These are phyloP conservation scores for Rhynchosporium agropyri DNA, from an alignment of 2,329 filamentous ascomycete species.

Conservation along the genomic window DNA sequence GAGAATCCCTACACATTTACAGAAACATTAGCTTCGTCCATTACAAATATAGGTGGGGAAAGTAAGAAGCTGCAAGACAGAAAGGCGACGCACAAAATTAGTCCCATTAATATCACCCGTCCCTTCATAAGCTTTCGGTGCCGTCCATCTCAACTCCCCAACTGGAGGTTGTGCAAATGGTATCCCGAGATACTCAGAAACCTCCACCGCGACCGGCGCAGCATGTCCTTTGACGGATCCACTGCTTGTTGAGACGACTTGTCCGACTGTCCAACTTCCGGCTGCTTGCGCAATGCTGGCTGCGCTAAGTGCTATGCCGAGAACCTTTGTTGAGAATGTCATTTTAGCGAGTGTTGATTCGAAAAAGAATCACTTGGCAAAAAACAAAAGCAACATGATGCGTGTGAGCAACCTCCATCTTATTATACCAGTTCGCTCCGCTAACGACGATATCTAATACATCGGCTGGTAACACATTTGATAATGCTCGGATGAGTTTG, in stretches of 20 bases:
- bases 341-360: neutral
- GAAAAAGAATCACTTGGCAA: too few species aligned
- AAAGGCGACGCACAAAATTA: slow-evolving; percentile 11
- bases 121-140: slow-evolving; percentile 18
- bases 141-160: slow-evolving; percentile 15
- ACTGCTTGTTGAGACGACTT: slow-evolving; percentile 36
- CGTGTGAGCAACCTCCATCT: neutral
- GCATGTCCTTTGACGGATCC: slow-evolving; percentile 18
- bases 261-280: slow-evolving; percentile 37
- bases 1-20: slow-evolving; percentile 14
- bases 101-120: slow-evolving; percentile 21
- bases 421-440: neutral
- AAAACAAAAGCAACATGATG: neutral
- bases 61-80: too few species aligned
- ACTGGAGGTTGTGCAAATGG: slow-evolving; percentile 17
- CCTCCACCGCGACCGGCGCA: slow-evolving; percentile 4
- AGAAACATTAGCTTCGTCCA: neutral
- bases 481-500: neutral
- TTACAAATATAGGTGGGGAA: too few species aligned
- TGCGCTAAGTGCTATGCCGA: neutral
- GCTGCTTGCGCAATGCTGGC: neutral
- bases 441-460: neutral
- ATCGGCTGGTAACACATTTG: too few species aligned
- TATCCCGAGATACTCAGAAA: slow-evolving; percentile 21
- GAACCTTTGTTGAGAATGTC: neutral